phyloP scores from a whole-genome alignment of 2,329 filamentous ascomycete species.

The Mariannaea elegans region DNA sequence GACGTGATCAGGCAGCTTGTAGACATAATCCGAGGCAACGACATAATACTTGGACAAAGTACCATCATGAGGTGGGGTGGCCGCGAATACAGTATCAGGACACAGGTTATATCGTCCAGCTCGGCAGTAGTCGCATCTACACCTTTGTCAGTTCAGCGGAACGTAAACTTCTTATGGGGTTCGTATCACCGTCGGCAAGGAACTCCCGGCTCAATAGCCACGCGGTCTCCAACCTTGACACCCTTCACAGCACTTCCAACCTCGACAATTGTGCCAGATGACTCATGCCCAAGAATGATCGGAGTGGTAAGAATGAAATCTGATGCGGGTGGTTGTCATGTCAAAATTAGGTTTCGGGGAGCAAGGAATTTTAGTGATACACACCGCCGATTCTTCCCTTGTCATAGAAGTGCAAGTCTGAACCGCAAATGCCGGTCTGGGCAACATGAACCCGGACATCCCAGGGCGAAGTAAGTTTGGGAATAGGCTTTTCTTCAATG shows the following conservation, averaged over 20 bases:
- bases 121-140: constrained; percentile 52
- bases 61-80: constrained; percentile 58
- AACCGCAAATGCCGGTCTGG: neutral
- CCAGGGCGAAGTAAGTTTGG: neutral
- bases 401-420: neutral
- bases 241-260: constrained; percentile 52
- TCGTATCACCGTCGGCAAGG: constrained; percentile 46
- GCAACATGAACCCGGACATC: neutral
- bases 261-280: constrained; percentile 52
- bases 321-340: too few species aligned
- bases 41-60: constrained; percentile 60
- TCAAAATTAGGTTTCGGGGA: too few species aligned
- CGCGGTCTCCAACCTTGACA: constrained; percentile 53
- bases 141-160: too few species aligned
- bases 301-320: constrained; percentile 54
- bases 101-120: constrained; percentile 53
- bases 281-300: constrained; percentile 58
- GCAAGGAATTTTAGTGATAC: too few species aligned
- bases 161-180: too few species aligned
- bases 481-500: neutral
- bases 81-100: constrained; percentile 57
- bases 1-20: constrained; percentile 55
- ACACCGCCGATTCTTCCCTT: neutral
- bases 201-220: constrained; percentile 59
- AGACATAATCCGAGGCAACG: constrained; percentile 56